phyloP scores from a whole-genome alignment of 2,329 filamentous ascomycete species.

The Xylaria sp. region DNA sequence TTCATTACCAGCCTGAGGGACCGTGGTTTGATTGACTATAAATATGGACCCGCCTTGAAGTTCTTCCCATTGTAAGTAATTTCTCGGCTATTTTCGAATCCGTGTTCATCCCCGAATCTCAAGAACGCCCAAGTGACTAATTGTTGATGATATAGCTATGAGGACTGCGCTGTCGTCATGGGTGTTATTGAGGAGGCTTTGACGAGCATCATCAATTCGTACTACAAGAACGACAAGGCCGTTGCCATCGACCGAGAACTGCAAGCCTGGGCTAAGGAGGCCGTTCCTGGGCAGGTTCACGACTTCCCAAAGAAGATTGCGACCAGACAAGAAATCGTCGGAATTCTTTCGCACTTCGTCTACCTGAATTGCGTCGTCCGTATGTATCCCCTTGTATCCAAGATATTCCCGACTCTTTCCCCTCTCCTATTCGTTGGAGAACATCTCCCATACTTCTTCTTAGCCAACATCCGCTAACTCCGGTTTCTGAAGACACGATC shows the following conservation, averaged over 20 bases:
- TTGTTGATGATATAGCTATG: slow-evolving; percentile 36
- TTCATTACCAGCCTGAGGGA: slow-evolving; percentile 22
- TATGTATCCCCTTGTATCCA: slow-evolving; percentile 12
- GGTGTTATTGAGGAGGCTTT: slow-evolving; percentile 46
- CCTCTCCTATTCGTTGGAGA: neutral
- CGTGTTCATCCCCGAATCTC: neutral
- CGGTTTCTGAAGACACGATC: slow-evolving; percentile 43
- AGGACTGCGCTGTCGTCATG: slow-evolving; percentile 48
- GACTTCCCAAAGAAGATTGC: slow-evolving; percentile 47
- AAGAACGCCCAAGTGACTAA: neutral
- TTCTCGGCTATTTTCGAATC: neutral
- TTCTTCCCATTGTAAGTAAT: slow-evolving; percentile 45
- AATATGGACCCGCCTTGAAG: slow-evolving; percentile 45
- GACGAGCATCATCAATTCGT: slow-evolving; percentile 48
- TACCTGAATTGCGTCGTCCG: slow-evolving; percentile 43
- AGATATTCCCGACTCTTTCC: neutral
- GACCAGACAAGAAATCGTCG: slow-evolving; percentile 42
- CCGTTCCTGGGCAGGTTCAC: slow-evolving; percentile 43
- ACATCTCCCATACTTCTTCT: neutral
- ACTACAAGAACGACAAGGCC: slow-evolving; percentile 46
- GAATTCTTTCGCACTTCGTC: slow-evolving; percentile 49
- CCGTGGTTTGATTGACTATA: slow-evolving; percentile 48
- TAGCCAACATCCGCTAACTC: neutral
- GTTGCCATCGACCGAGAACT: slow-evolving; percentile 49
- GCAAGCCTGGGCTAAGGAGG: slow-evolving; percentile 51